Percentiles rank a stretch among this genome's conserved stretches.
These are phyloP conservation scores for Kalanchoe fedtschenkoi DNA, from an alignment of 164 flowering plant species.

Conservation along the genomic window DNA sequence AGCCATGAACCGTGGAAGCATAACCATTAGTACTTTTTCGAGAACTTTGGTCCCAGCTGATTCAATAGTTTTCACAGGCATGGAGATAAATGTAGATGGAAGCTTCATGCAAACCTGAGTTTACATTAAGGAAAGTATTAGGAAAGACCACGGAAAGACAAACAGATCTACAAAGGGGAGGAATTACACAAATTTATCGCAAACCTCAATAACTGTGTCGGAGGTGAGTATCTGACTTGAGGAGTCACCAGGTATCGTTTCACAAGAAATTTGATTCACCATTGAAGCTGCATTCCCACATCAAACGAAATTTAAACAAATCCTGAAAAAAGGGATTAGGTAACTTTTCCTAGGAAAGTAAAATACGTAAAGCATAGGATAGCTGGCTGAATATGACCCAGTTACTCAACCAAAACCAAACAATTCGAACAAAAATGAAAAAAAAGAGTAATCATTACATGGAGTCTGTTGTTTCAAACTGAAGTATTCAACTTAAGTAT, in stretches of 20 bases:
- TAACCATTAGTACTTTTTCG: slow-evolving; percentile 62
- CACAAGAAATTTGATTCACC: slow-evolving; percentile 78
- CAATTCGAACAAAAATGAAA: too few species aligned
- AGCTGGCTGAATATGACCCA: not conserved
- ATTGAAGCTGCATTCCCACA: slow-evolving; percentile 93
- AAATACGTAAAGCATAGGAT: not conserved
- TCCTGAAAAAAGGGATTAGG: slow-evolving; percentile 41
- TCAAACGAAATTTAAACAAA: slow-evolving; percentile 60
- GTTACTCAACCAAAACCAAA: not conserved
- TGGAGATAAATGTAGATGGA: slow-evolving; percentile 66
- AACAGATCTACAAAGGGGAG: not conserved
- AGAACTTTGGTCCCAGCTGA: slow-evolving; percentile 79
- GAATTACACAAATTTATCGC: not conserved
- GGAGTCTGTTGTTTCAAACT: too few species aligned
- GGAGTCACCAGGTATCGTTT: slow-evolving; percentile 23
- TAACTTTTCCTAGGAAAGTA: not conserved
- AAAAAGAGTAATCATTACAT: too few species aligned
- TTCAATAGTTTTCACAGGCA: slow-evolving; percentile 67
- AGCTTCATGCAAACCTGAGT: slow-evolving; percentile 69
- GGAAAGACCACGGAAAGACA: not conserved
- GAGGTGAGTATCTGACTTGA: slow-evolving; percentile 55
- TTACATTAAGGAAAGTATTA: not conserved
- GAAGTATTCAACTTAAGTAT: too few species aligned
- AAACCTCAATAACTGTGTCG: slow-evolving; percentile 76
- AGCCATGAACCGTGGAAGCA: slow-evolving; percentile 88